These are phyloP conservation scores for Carex pumila DNA, from an alignment of 176 grass and related monocot species.

Conservation along the genomic window DNA sequence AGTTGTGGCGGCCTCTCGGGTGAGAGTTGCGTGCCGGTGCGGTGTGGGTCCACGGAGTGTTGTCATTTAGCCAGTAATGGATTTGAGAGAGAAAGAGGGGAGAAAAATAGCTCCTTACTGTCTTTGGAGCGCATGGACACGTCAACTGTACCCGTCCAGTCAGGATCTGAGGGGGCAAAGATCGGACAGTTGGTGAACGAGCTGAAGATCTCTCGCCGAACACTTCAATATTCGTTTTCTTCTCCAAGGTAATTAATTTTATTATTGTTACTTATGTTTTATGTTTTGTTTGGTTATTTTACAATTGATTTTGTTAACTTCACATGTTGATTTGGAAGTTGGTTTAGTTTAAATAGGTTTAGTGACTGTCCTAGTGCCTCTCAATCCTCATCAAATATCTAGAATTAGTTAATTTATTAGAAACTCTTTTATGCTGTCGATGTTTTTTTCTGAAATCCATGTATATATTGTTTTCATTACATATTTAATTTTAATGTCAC, in stretches of 20 bases:
- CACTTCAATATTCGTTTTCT: conserved; percentile 17
- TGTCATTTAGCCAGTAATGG: background rate
- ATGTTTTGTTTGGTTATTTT: background rate
- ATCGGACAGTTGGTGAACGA: background rate
- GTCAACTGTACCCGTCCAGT: conserved; percentile 9
- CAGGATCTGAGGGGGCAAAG: background rate
- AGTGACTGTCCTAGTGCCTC: background rate
- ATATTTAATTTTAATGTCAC: background rate
- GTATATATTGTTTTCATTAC: background rate
- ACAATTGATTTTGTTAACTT: background rate
- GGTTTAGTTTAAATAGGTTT: background rate
- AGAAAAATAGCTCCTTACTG: background rate
- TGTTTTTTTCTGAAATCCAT: background rate
- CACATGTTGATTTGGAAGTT: background rate
- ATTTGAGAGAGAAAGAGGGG: conserved; percentile 5
- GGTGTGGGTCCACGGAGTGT: background rate
- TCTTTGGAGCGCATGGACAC: conserved; percentile 16
- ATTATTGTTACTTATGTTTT: background rate
- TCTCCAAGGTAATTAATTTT: conserved; percentile 21
- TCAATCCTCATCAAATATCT: background rate
- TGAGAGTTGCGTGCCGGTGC: background rate
- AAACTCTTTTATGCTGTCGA: background rate
- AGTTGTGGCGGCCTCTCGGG: background rate
- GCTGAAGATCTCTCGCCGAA: background rate
- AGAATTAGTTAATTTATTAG: conserved; percentile 1